Evolutionary conservation across 169 alveolate genomes (phyloP), one percentile per base, ranked within the genome.

Genomic region (Plasmodium sp.): DNA sequence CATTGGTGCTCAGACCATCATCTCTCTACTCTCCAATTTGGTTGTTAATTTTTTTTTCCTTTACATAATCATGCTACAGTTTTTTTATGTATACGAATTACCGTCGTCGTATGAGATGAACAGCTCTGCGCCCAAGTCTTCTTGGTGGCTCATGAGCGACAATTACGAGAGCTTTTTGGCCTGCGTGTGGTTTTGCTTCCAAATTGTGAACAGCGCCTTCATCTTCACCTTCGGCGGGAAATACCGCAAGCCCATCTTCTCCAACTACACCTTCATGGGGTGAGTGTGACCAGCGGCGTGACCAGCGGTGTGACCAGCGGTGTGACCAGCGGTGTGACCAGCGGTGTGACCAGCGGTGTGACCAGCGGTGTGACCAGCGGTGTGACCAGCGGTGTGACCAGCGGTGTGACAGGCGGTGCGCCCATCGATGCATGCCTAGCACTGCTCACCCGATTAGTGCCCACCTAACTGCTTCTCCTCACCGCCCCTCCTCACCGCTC

Each of bases 111-210:
- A 94, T 67, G 95, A 92, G 36, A 96, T 85, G 80, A 96, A 97
- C 54, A 75, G 84, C 10, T 31, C 93, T 48, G 93, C 96, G 27
- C 97, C 98, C 5, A 92, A 96, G 2, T 97, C 97, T n/a, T 96
- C 98, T 5, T 97, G 98, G 98, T 97, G 98, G 98, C 96, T 96
- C 84, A 88, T 97, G 94, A 94, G 98, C n/a, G 98, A 97, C 95
- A 97, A 97, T 86, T 97, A 96, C 90, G 98, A 97, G 82, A 97
- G 98, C 62, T 97, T 98, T 14, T 92, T 97, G 12, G 93, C 97
- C 22, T 95, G 97, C 58, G 88, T 97, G 45, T 97, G 98, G 98
- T 93, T 97, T 81, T 96, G 98, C 58, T 94, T 95, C 72, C 98
- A 97, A 95, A 96, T 97, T 79, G 97, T 95, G 39, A 97, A 97